Conservation (phyloP, 2,329 filamentous ascomycete genomes). For the Talaromyces sp. region DNA sequence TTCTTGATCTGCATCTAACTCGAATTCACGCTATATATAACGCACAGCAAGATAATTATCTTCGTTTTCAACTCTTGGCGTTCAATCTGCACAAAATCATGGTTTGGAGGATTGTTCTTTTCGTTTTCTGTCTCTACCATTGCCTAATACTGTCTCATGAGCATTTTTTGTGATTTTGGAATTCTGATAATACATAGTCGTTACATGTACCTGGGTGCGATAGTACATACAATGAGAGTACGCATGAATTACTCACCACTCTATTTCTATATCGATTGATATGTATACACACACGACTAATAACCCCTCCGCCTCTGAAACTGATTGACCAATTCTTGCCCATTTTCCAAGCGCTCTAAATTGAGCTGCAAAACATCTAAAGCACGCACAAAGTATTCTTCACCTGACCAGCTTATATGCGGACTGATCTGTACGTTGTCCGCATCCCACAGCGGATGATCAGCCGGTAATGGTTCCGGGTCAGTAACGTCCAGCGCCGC, state of each 20-base stretch:
- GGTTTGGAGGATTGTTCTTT: neutral
- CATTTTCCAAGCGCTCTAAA: slow-evolving; percentile 49
- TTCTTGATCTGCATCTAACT: neutral
- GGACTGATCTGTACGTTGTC: slow-evolving; percentile 68
- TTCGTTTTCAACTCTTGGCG: neutral
- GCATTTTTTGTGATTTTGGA: neutral
- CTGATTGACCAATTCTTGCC: slow-evolving; percentile 58
- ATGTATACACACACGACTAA: slow-evolving; percentile 33
- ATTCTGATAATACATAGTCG: neutral
- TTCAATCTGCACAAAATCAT: slow-evolving; percentile 2
- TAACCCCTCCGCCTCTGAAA: slow-evolving; percentile 62
- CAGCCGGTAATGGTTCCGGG: slow-evolving; percentile 68
- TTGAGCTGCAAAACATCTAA: slow-evolving; percentile 60
- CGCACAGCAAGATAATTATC: slow-evolving; percentile 1
- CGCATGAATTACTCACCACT: neutral
- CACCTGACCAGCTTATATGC: slow-evolving; percentile 58
- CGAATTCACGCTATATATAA: neutral
- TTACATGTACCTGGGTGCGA: neutral
- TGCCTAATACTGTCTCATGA: slow-evolving; percentile 8
- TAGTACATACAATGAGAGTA: neutral
- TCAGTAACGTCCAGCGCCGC: slow-evolving; percentile 77
- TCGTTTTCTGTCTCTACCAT: neutral
- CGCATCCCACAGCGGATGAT: slow-evolving; percentile 66
- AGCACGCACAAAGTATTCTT: slow-evolving; percentile 55
- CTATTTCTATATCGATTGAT: neutral